Evolutionary conservation across 1,284 basidiomycete species (phyloP).

Genomic region (Cutaneotrichosporon daszewskae): DNA sequence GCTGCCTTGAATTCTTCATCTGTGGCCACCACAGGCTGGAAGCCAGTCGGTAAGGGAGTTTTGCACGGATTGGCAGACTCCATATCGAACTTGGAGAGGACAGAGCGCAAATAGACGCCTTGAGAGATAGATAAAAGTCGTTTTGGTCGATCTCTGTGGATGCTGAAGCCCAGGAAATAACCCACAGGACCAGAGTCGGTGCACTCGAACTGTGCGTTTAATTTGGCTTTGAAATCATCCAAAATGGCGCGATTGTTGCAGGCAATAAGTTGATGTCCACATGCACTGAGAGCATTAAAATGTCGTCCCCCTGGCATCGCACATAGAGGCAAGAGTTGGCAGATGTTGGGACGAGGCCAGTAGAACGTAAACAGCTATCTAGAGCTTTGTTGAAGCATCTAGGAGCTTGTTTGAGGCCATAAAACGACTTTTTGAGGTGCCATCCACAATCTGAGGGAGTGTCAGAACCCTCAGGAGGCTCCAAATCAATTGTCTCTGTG

Average conservation of each 20-base stretch:
- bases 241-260: conserved; percentile 8
- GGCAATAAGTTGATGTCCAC: conserved; percentile 30
- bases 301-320: neutral
- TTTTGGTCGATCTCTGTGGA: conserved; percentile 8
- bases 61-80: conserved; percentile 6
- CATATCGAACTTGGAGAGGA: conserved; percentile 23
- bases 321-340: neutral
- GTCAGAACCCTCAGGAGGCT: neutral
- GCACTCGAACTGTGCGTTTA: conserved; percentile 21
- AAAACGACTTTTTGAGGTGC: conserved; percentile 25
- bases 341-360: neutral
- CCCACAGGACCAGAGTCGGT: conserved; percentile 15
- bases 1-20: conserved; percentile 8
- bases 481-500: neutral
- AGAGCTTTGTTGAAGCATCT: conserved; percentile 20
- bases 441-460: too few relatives aligned
- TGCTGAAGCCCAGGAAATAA: conserved; percentile 25
- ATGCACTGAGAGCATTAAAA: conserved; percentile 17
- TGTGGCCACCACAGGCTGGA: conserved; percentile 4
- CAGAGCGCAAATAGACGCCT: conserved; percentile 17
- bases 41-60: conserved; percentile 13
- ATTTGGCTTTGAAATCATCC: conserved; percentile 17
- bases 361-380: neutral
- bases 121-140: conserved; percentile 20
- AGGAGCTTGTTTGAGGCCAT: conserved; percentile 27